phyloP scores from a whole-genome alignment of 768 basidiomycete species.

The Lentinula edodes region DNA sequence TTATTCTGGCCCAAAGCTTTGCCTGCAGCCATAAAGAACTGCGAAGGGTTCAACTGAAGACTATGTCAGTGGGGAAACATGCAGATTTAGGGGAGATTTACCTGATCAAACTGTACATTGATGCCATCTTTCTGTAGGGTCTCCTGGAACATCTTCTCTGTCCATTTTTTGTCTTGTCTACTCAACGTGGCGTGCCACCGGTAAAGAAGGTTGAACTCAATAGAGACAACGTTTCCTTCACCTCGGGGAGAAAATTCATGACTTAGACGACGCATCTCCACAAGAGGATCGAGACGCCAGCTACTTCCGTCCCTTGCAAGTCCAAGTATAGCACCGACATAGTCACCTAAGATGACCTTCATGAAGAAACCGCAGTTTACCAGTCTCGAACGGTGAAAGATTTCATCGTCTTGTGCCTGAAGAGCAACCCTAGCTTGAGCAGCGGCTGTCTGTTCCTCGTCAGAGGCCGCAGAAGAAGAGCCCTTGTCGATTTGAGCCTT shows the following conservation, averaged over 20 bases:
- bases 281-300: conserved; percentile 69
- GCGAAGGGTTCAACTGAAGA: not conserved
- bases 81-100: not conserved
- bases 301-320: conserved; percentile 54
- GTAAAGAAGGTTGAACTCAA: conserved; percentile 63
- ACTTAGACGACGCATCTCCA: conserved; percentile 39
- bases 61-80: too few species aligned
- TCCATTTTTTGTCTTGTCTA: conserved; percentile 45
- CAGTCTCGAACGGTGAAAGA: conserved; percentile 67
- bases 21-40: not conserved
- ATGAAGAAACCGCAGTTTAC: conserved; percentile 54
- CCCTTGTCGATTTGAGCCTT: not conserved
- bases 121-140: conserved; percentile 8
- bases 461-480: not conserved
- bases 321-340: conserved; percentile 70
- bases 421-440: conserved; percentile 15
- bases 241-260: conserved; percentile 59
- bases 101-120: not conserved
- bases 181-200: conserved; percentile 57
- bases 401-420: conserved; percentile 63
- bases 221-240: conserved; percentile 67
- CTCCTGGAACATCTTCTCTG: conserved; percentile 36
- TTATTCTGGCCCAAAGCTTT: not conserved
- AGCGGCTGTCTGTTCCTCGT: not conserved
- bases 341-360: conserved; percentile 44